phyloP scores from a whole-genome alignment of 2,329 filamentous ascomycete genomes.

The Triangularia verruculosa region DNA sequence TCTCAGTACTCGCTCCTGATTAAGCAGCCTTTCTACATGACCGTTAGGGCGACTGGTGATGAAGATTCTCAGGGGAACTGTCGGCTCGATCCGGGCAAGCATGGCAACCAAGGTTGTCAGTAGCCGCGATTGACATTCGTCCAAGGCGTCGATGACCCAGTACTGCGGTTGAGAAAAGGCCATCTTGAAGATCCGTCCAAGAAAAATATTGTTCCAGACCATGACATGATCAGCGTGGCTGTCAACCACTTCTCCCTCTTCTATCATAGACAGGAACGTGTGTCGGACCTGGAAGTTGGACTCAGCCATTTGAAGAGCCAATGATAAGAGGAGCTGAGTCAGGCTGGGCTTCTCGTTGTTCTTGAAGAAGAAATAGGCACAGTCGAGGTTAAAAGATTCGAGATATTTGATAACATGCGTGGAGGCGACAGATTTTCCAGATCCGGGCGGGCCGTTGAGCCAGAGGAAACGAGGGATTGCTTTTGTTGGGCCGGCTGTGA shows the following conservation, averaged over 20 bases:
- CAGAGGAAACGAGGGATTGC: slow-evolving; percentile 25
- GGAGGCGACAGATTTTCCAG: slow-evolving; percentile 30
- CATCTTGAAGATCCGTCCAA: slow-evolving; percentile 23
- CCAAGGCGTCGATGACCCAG: slow-evolving; percentile 29
- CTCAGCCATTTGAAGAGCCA: slow-evolving; percentile 29
- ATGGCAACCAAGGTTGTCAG: slow-evolving; percentile 18
- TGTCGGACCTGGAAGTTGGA: slow-evolving; percentile 23
- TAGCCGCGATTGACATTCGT: slow-evolving; percentile 22
- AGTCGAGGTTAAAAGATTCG: slow-evolving; percentile 25
- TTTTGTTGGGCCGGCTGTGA: slow-evolving; percentile 11
- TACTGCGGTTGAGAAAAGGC: slow-evolving; percentile 21
- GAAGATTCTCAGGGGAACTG: slow-evolving; percentile 23
- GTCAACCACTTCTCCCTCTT: slow-evolving; percentile 20
- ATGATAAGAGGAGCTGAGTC: slow-evolving; percentile 25
- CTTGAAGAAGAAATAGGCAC: slow-evolving; percentile 32
- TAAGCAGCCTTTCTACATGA: slow-evolving; percentile 21
- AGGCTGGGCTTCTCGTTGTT: slow-evolving; percentile 20
- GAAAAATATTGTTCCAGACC: slow-evolving; percentile 27
- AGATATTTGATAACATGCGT: slow-evolving; percentile 29
- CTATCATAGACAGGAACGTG: slow-evolving; percentile 21
- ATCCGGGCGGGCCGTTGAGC: slow-evolving; percentile 30
- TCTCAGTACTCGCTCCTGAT: slow-evolving; percentile 19
- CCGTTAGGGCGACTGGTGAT: slow-evolving; percentile 26
- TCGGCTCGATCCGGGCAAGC: slow-evolving; percentile 21
- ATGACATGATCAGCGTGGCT: slow-evolving; percentile 23